phyloP scores from a whole-genome alignment of 441 rosid species.

The Corymbia calophylla region DNA sequence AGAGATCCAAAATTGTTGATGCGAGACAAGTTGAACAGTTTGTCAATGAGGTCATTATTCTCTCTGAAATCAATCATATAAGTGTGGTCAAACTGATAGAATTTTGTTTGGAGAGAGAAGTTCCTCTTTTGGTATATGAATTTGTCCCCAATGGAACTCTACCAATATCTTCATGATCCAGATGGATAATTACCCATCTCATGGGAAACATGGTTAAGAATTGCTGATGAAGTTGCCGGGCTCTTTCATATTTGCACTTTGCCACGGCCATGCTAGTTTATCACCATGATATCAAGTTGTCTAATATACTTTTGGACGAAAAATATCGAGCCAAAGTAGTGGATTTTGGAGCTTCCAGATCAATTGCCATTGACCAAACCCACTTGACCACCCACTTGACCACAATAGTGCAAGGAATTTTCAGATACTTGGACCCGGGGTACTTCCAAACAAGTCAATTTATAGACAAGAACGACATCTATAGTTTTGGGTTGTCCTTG shows the following conservation, averaged over 20 bases:
- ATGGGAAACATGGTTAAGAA: not conserved
- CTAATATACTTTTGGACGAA: not conserved
- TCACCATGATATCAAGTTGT: not conserved
- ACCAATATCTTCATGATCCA: not conserved
- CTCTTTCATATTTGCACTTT: not conserved
- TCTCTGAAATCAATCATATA: not conserved
- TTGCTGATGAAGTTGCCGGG: not conserved
- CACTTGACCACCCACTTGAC: not conserved
- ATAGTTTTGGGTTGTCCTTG: not conserved
- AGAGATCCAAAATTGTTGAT: not conserved
- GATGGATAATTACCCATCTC: not conserved
- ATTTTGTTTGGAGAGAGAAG: not conserved
- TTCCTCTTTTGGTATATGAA: not conserved
- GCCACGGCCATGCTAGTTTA: rapidly evolving
- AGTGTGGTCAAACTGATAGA: not conserved
- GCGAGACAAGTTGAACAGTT: not conserved
- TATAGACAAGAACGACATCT: not conserved
- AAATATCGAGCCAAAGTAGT: not conserved
- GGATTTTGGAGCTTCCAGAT: not conserved
- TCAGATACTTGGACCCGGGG: not conserved
- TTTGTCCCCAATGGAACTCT: not conserved
- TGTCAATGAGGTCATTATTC: not conserved
- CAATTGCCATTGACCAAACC: not conserved
- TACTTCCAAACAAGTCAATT: not conserved
- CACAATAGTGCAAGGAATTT: not conserved